These are phyloP conservation scores for Russula virescens DNA, from an alignment of 768 basidiomycete genomes.

Conservation along the genomic window DNA sequence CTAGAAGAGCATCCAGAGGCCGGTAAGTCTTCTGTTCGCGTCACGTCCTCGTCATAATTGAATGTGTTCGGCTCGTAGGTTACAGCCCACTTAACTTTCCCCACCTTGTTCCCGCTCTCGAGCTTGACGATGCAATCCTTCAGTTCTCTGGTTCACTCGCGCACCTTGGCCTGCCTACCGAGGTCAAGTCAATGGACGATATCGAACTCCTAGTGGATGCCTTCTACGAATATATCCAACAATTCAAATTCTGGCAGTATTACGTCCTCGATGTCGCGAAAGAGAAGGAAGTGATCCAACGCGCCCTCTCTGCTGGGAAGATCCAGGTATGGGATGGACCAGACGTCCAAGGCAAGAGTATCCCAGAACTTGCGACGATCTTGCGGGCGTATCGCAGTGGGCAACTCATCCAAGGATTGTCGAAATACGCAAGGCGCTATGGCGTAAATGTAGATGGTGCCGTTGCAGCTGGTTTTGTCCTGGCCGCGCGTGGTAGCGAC, in stretches of 20 bases:
- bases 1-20: slow-evolving; percentile 92
- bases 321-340: slow-evolving; percentile 57
- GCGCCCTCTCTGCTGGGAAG: slow-evolving; percentile 45
- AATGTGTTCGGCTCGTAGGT: slow-evolving; percentile 40
- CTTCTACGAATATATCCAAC: slow-evolving; percentile 54
- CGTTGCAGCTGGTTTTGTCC: slow-evolving; percentile 68
- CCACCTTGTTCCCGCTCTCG: slow-evolving; percentile 86
- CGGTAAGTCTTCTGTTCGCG: slow-evolving; percentile 43
- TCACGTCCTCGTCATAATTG: background rate
- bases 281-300: slow-evolving; percentile 55
- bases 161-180: slow-evolving; percentile 65
- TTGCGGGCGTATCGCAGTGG: slow-evolving; percentile 44
- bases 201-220: slow-evolving; percentile 59
- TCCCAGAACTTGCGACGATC: slow-evolving; percentile 61
- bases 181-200: slow-evolving; percentile 59
- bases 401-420: slow-evolving; percentile 46
- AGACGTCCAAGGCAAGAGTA: slow-evolving; percentile 50
- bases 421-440: slow-evolving; percentile 58
- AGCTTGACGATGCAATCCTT: slow-evolving; percentile 83
- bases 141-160: slow-evolving; percentile 67
- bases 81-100: slow-evolving; percentile 89
- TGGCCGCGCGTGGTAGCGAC: slow-evolving; percentile 50
- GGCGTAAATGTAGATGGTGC: slow-evolving; percentile 56
- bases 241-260: slow-evolving; percentile 84
- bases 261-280: slow-evolving; percentile 76